Evolutionary conservation across 352 stramenopile genomes (phyloP).

Genomic region (Thalassiosira pacifica): DNA sequence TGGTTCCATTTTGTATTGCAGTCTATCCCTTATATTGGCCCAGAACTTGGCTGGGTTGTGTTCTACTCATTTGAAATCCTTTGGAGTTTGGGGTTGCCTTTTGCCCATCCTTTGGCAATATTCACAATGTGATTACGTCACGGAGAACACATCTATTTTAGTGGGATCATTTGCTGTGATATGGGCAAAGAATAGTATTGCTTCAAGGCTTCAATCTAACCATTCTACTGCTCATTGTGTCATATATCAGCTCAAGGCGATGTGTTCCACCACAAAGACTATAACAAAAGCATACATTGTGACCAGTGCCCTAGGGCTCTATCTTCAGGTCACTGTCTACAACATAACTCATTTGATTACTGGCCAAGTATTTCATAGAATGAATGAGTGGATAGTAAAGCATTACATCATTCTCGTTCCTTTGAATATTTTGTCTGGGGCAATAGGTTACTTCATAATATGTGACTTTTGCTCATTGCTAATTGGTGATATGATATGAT

Average conservation of each 20-base stretch:
- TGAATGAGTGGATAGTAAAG: background rate
- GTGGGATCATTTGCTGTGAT: background rate
- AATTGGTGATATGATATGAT: background rate
- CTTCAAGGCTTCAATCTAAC: background rate
- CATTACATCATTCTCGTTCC: background rate
- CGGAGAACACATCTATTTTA: background rate
- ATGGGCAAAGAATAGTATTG: background rate
- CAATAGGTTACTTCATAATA: background rate
- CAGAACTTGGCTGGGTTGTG: background rate
- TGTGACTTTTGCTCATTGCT: background rate
- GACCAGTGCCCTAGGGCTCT: background rate
- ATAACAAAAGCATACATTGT: too few species aligned
- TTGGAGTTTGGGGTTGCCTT: background rate
- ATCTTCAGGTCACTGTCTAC: background rate
- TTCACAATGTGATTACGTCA: background rate
- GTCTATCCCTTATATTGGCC: constrained; percentile 1
- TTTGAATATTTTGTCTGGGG: constrained; percentile 4
- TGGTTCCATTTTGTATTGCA: background rate
- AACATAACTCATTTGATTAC: constrained; percentile 1
- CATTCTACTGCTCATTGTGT: background rate
- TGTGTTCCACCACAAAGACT: background rate
- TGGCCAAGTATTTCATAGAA: background rate
- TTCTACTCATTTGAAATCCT: background rate
- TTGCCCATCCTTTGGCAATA: background rate
- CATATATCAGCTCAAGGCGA: background rate